Base-by-base conservation (phyloP, 306 rosid genomes). In the Betula pendula region DNA sequence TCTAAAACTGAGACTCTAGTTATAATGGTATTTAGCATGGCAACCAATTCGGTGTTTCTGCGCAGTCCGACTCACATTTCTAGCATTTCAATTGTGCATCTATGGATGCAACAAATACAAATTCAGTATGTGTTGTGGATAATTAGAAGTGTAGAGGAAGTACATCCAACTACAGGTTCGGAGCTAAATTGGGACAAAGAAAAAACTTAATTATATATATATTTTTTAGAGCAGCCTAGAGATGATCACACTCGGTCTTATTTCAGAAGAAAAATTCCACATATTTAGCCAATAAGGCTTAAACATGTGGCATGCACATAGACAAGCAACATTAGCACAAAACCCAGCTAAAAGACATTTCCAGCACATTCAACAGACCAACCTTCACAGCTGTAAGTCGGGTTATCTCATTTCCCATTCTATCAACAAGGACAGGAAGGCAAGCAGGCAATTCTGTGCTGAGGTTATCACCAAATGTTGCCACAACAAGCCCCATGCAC, bases 321-420 rank as follows among this genome's bases (percentile, higher is more conserved):
- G 13, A 58, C 65, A 71, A 66, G 56, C 20, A 24, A 67, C 71
- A 6, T 33, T 43, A 27, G 25, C 66, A 60, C 49, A 29, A 49
- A 73, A 42, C 65, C 73, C 50, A 49, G 38, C 45, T 42, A 33
- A 48, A 7, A 44, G 40, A 14, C 47, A 27, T 58, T 13, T 20
- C 6, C 14, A 76, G 72, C 29, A 81, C 33, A 53, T 62, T 59
- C 60, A 78, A 73, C 74, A 15, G 24, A 78, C 82, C 68, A 82
- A 96, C 99, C 98, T 96, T 96, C 75, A 96, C 99, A 62, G 99
- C 98, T 55, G 99, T 96, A 77, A 96, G 97, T 22, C 99, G 89
- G 75, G 99, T 96, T 78, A 96, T 93, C 89, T 96, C 99, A 81
- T 96, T 96, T 67, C 99, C 99, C 99, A 96, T 96, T 78, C 99